Evolutionary conservation across 1,284 basidiomycete species (phyloP).

Genomic region (Cryptococcus sp.): DNA sequence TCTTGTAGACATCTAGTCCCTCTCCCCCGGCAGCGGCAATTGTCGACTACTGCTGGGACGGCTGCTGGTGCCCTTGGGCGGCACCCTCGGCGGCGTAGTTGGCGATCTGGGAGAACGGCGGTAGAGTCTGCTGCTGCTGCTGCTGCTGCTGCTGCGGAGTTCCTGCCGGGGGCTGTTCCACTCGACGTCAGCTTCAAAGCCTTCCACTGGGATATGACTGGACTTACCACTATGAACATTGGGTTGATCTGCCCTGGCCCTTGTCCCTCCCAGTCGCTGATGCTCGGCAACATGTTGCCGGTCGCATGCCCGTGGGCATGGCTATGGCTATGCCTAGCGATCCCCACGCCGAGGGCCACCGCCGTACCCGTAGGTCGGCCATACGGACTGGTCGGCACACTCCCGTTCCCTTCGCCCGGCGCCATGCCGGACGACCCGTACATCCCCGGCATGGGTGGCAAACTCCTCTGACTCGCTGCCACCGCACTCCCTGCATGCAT

Average conservation of each 20-base stretch:
- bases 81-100: slow-evolving; percentile 53
- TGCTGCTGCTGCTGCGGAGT: slow-evolving; percentile 12
- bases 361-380: slow-evolving; percentile 38
- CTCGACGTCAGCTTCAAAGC: background rate
- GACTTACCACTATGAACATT: slow-evolving; percentile 83
- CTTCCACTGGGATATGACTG: background rate
- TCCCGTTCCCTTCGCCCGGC: slow-evolving; percentile 12
- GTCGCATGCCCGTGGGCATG: slow-evolving; percentile 1
- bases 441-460: slow-evolving; percentile 1
- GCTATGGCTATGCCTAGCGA: slow-evolving; percentile 22
- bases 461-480: slow-evolving; percentile 4
- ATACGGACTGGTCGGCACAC: slow-evolving; percentile 41
- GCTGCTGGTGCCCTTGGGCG: too few relatives aligned
- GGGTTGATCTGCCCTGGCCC: slow-evolving; percentile 62
- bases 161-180: slow-evolving; percentile 11
- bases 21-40: too few relatives aligned
- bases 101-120: slow-evolving; percentile 56
- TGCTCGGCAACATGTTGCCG: slow-evolving; percentile 51
- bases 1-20: too few relatives aligned
- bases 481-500: background rate
- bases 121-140: slow-evolving; percentile 46
- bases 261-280: slow-evolving; percentile 48
- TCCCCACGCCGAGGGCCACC: slow-evolving; percentile 34
- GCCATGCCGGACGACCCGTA: slow-evolving; percentile 1
- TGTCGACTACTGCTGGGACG: too few relatives aligned